Evolutionary conservation across 1,284 basidiomycete genomes (phyloP), one percentile per base, ranked within the genome.

Genomic region (Cystobasidium sp.): DNA sequence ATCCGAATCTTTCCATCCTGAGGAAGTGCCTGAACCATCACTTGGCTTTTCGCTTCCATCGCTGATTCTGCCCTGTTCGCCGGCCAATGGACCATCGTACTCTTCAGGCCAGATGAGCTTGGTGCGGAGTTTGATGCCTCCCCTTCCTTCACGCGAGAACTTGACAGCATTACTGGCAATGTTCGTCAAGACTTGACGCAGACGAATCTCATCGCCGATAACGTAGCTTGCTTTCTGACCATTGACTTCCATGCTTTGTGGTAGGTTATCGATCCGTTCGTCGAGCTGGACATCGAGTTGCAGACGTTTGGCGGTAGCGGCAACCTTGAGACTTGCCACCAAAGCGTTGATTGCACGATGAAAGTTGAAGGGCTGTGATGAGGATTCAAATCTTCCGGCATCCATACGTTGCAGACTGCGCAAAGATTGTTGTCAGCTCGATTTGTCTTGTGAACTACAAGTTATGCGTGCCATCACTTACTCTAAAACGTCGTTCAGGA

Each of bases 401-500:
- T 85, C 84, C 84, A 85, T 84, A 14, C 84, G 80, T 65, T 83
- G 81, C 84, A 84, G 78, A 82, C 84, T 77, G 10, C 5, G 31
- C 22, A 10, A 37, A 18, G 31, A 64, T 55, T 61, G 53, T 70
- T 51, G 68, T 18, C 20, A 24, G 9, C n/a, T 20, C 12, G 1
- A 6, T 12, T 47, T n/a, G n/a, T 12, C 46, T 49, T 49, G 2
- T 49, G 46, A 22, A 43, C 24, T 51, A 18, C 53, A 63, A 49
- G n/a, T 41, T 47, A 6, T 20, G 12, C 20, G 41, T 39, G 3
- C 6, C 80, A 88, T 80, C 78, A 90, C 90, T 91, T 37, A 91
- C 79, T 92, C 90, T 49, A 94, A 84, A 44, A 94, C 91, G 81
- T 94, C 93, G 79, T 95, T 94, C 44, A 94, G 83, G 0, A 96